A percentile compares a stretch with the other conserved stretches of the same genome.
These are phyloP conservation scores for Filobasidium wieringae DNA, from an alignment of 768 basidiomycete species.

Conservation along the genomic window DNA sequence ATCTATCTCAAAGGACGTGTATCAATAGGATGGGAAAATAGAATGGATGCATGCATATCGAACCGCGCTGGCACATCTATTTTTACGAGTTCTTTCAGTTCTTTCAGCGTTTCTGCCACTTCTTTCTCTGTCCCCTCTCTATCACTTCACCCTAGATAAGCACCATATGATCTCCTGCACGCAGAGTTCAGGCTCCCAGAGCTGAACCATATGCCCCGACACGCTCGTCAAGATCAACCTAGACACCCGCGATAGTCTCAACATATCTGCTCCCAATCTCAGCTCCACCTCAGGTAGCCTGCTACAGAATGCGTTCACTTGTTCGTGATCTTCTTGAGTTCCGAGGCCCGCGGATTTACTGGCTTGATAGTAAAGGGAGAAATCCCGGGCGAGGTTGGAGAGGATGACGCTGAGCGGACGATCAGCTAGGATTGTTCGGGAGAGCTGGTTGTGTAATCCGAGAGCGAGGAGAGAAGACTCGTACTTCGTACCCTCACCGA, in stretches of 20 bases:
- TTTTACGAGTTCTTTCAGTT: too few species aligned
- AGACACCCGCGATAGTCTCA: constrained; percentile 8
- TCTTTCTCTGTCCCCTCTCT: too few species aligned
- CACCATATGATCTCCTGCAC: constrained; percentile 19
- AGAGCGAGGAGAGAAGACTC: constrained; percentile 7
- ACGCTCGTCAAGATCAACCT: constrained; percentile 11
- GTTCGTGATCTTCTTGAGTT: constrained; percentile 8
- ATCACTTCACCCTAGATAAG: too few species aligned
- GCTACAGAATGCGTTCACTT: constrained; percentile 3
- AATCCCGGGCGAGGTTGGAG: constrained; percentile 14
- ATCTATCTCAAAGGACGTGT: too few species aligned
- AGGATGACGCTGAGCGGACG: constrained; percentile 14
- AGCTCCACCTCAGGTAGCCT: constrained; percentile 12
- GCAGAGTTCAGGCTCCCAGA: constrained; percentile 15
- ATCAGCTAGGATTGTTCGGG: constrained; percentile 11
- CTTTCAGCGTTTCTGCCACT: too few species aligned
- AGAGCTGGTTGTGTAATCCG: constrained; percentile 8
- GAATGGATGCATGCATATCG: too few species aligned
- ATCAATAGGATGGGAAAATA: too few species aligned
- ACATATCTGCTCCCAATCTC: constrained; percentile 1
- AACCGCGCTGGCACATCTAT: too few species aligned
- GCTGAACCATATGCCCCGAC: constrained; percentile 12
- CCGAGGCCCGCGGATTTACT: constrained; percentile 12
- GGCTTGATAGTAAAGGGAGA: not conserved
- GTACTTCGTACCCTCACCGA: constrained; percentile 6